Evolutionary conservation across 1,284 basidiomycete genomes (phyloP).

Genomic region (Apiotrichum laibachii): DNA sequence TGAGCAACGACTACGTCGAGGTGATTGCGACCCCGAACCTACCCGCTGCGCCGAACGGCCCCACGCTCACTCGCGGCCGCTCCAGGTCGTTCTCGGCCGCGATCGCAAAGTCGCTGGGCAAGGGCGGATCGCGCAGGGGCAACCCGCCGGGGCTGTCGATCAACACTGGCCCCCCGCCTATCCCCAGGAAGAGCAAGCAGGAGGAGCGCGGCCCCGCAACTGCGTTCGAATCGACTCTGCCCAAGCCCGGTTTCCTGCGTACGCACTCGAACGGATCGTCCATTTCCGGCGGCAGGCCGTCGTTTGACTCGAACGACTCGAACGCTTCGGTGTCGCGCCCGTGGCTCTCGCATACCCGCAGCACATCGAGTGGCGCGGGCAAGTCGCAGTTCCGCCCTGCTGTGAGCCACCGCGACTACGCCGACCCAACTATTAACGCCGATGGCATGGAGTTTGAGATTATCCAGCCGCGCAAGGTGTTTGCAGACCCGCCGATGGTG

Average conservation of each 20-base stretch:
- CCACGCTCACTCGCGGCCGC: slow-evolving; percentile 27
- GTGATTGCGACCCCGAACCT: not conserved
- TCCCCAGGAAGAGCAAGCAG: too few species aligned
- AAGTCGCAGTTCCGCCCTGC: slow-evolving; percentile 6
- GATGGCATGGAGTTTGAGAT: slow-evolving; percentile 50
- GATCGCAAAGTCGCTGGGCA: slow-evolving; percentile 28
- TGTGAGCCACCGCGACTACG: slow-evolving; percentile 44
- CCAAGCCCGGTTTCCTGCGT: slow-evolving; percentile 6
- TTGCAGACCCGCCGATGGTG: not conserved
- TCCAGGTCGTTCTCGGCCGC: slow-evolving; percentile 43
- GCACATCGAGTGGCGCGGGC: not conserved
- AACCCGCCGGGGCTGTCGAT: not conserved
- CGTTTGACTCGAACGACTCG: slow-evolving; percentile 1
- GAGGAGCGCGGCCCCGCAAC: not conserved
- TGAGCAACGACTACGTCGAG: not conserved
- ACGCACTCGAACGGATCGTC: slow-evolving; percentile 2
- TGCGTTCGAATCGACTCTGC: not conserved
- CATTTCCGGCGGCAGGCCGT: not conserved
- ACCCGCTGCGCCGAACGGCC: too few species aligned
- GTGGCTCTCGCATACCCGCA: not conserved
- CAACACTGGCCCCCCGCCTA: not conserved
- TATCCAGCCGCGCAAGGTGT: slow-evolving; percentile 35
- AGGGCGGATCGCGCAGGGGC: not conserved
- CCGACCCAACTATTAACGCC: slow-evolving; percentile 43
- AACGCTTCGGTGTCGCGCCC: not conserved